Evolutionary conservation across 805 yeast genomes (phyloP).

Genomic region (Yamadazyma sp.): DNA sequence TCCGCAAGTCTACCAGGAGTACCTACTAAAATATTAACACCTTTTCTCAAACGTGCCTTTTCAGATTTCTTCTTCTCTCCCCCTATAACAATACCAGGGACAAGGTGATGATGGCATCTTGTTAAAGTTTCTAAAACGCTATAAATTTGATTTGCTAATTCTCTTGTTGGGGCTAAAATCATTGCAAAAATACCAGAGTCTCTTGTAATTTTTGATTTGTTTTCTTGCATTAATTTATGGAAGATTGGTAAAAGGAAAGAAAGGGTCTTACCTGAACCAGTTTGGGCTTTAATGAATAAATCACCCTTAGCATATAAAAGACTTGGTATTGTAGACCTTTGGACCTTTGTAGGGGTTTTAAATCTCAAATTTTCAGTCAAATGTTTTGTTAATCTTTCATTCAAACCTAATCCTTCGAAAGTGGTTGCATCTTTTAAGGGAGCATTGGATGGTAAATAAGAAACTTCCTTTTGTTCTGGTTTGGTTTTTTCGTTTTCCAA

Average conservation of each 20-base stretch:
- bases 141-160: slow-evolving; percentile 86
- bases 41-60: slow-evolving; percentile 92
- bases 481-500: slow-evolving; percentile 47
- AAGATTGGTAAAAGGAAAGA: slow-evolving; percentile 84
- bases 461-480: slow-evolving; percentile 20
- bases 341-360: slow-evolving; percentile 80
- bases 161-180: slow-evolving; percentile 91
- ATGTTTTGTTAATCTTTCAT: slow-evolving; percentile 49
- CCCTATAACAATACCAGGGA: slow-evolving; percentile 95
- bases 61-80: slow-evolving; percentile 98
- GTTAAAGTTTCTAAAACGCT: slow-evolving; percentile 71
- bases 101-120: slow-evolving; percentile 79
- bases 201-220: slow-evolving; percentile 43
- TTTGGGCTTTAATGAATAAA: slow-evolving; percentile 90
- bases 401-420: slow-evolving; percentile 70
- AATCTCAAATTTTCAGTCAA: slow-evolving; percentile 55
- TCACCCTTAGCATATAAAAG: slow-evolving; percentile 44
- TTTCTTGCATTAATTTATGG: slow-evolving; percentile 61
- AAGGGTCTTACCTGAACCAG: slow-evolving; percentile 97
- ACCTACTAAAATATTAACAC: slow-evolving; percentile 92
- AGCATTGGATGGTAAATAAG: slow-evolving; percentile 72
- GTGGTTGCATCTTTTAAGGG: slow-evolving; percentile 69
- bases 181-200: slow-evolving; percentile 85
- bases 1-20: slow-evolving; percentile 97
- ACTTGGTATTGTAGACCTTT: slow-evolving; percentile 72